Conservation (phyloP, 2,329 filamentous ascomycete genomes). For the Didymella sp. region DNA sequence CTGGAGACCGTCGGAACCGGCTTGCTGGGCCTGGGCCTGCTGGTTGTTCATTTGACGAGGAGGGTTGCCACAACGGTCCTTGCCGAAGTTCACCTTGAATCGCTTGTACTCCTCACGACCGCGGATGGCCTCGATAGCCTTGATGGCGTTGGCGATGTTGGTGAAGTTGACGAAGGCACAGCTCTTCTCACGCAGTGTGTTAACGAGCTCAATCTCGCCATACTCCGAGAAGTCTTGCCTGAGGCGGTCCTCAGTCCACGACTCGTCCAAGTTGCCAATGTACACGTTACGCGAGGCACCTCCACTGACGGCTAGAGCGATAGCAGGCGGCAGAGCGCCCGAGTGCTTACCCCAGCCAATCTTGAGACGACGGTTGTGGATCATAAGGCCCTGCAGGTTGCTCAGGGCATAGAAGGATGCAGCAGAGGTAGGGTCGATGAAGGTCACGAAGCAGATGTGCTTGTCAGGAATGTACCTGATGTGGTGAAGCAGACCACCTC, state of each 20-base stretch:
- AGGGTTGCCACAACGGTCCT: slow-evolving; percentile 96
- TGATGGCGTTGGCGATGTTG: slow-evolving; percentile 99
- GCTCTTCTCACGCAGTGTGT: slow-evolving; percentile 96
- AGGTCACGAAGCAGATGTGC: slow-evolving; percentile 99
- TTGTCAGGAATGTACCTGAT: slow-evolving; percentile 99
- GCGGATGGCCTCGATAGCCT: slow-evolving; percentile 95
- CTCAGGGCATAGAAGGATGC: slow-evolving; percentile 97
- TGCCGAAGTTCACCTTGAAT: slow-evolving; percentile 99
- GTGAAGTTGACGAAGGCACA: slow-evolving; percentile 99
- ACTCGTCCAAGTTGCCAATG: slow-evolving; percentile 95
- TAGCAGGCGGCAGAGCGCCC: slow-evolving; percentile 91
- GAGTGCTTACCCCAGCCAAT: slow-evolving; percentile 99
- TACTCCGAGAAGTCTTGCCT: slow-evolving; percentile 97
- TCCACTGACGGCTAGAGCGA: slow-evolving; percentile 92
- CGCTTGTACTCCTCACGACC: slow-evolving; percentile 95
- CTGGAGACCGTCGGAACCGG: slow-evolving; percentile 64
- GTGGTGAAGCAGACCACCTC: slow-evolving; percentile 93
- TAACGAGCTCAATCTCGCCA: slow-evolving; percentile 97
- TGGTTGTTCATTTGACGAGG: slow-evolving; percentile 79
- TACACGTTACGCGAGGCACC: slow-evolving; percentile 99
- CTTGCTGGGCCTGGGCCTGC: slow-evolving; percentile 68
- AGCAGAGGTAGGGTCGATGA: slow-evolving; percentile 97
- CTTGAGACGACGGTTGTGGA: slow-evolving; percentile 96
- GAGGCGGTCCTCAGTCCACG: slow-evolving; percentile 94
- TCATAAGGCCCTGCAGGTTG: slow-evolving; percentile 98